These are phyloP conservation scores for Xylariaceae sp. DNA, from an alignment of 2,329 filamentous ascomycete species.

Conservation along the genomic window DNA sequence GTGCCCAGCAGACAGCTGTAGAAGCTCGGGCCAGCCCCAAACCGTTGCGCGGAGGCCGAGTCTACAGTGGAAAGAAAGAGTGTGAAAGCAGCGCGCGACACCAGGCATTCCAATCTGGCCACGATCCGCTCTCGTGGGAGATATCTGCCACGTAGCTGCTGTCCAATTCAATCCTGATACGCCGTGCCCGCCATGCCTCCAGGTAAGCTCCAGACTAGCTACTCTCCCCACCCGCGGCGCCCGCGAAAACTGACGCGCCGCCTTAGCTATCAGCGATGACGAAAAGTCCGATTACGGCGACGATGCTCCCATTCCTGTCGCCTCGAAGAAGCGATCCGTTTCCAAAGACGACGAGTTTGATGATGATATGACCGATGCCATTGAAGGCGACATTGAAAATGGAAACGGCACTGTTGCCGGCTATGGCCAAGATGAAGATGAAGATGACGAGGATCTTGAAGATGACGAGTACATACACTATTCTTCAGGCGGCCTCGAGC, in stretches of 20 bases:
- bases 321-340: conserved; percentile 9
- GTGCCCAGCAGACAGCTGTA: too few species aligned
- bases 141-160: too few species aligned
- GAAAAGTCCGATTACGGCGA: conserved; percentile 32
- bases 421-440: conserved; percentile 30
- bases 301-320: conserved; percentile 12
- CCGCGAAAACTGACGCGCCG: background rate
- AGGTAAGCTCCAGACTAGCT: conserved; percentile 13
- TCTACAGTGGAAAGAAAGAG: too few species aligned
- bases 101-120: too few species aligned
- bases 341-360: conserved; percentile 19
- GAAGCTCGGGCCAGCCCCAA: too few species aligned
- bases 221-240: background rate
- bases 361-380: conserved; percentile 19
- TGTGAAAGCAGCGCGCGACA: too few species aligned
- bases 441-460: conserved; percentile 28
- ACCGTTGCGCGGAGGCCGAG: too few species aligned
- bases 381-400: conserved; percentile 12
- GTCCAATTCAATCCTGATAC: background rate
- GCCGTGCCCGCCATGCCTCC: conserved; percentile 15
- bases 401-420: conserved; percentile 21
- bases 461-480: conserved; percentile 21
- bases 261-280: conserved; percentile 37
- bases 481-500: background rate
- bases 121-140: too few species aligned